Percentiles rank a stretch among this genome's conserved stretches.
These are phyloP conservation scores for Grosmannia clavigera DNA, from an alignment of 2,329 filamentous ascomycete genomes.

Conservation along the genomic window DNA sequence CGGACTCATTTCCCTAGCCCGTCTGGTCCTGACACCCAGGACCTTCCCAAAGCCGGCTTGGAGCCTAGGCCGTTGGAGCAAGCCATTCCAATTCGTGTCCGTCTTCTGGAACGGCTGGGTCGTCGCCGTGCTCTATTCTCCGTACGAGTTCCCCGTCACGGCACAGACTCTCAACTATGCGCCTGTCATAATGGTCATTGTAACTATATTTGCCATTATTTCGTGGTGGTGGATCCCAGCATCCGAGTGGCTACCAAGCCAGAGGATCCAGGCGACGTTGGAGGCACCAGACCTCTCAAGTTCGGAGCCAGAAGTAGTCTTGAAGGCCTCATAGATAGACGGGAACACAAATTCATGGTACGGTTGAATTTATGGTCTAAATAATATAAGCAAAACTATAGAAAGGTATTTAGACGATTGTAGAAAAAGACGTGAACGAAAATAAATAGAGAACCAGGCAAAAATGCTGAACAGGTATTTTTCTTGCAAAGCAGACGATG, in stretches of 20 bases:
- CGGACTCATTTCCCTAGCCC: constrained; percentile 3
- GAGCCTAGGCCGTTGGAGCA: constrained; percentile 7
- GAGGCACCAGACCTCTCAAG: not conserved
- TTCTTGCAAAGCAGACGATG: too few relatives aligned
- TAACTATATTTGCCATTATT: constrained; percentile 5
- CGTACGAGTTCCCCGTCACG: constrained; percentile 6
- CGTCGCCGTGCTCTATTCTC: constrained; percentile 7
- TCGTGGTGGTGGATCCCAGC: constrained; percentile 7
- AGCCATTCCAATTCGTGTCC: constrained; percentile 6
- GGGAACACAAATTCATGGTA: too few relatives aligned
- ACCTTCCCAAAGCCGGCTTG: constrained; percentile 6
- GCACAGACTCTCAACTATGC: constrained; percentile 8
- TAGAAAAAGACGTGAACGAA: too few relatives aligned
- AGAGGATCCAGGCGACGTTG: constrained; percentile 5
- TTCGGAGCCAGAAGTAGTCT: too few relatives aligned
- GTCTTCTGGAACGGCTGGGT: constrained; percentile 8
- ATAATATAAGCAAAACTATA: too few relatives aligned
- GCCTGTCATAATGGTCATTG: constrained; percentile 8
- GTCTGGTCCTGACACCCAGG: constrained; percentile 4
- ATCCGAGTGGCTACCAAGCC: constrained; percentile 7
- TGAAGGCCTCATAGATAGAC: too few relatives aligned
- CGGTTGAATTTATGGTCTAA: too few relatives aligned
- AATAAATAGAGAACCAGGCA: too few relatives aligned
- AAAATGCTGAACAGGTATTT: too few relatives aligned
- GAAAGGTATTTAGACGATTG: too few relatives aligned